phyloP scores from a whole-genome alignment of 139 green algal genomes.

The Pseudopediastrum boryanum region DNA sequence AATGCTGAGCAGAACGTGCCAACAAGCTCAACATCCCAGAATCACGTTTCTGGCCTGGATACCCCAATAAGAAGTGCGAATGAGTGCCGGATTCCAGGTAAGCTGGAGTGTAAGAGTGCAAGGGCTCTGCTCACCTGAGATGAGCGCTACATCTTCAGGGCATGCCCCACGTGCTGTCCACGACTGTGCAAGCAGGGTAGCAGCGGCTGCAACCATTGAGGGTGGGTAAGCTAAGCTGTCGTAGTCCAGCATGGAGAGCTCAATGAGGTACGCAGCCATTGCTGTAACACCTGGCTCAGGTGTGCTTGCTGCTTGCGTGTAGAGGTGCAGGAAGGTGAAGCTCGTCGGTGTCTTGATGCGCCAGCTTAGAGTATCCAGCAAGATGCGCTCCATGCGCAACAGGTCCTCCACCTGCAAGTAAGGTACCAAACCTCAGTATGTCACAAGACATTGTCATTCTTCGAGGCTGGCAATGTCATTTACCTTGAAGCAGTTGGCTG shows the following conservation, averaged over 20 bases:
- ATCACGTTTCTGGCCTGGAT: no score
- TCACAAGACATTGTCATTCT: neutral
- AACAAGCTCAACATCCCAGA: neutral
- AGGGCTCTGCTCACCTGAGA: conserved; percentile 17
- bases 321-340: conserved; percentile 58
- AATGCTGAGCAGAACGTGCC: neutral
- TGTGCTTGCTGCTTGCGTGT: conserved; percentile 26
- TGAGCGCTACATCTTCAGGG: conserved; percentile 1
- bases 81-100: no score
- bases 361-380: conserved; percentile 56
- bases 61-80: no score
- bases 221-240: conserved; percentile 29
- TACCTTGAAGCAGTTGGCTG: conserved; percentile 42
- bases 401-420: conserved; percentile 49
- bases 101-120: no score
- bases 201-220: conserved; percentile 25
- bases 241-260: conserved; percentile 54
- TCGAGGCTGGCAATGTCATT: neutral
- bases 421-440: no score
- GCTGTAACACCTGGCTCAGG: neutral
- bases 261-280: conserved; percentile 50
- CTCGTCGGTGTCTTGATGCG: conserved; percentile 52
- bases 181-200: conserved; percentile 21
- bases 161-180: neutral
- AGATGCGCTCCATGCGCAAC: conserved; percentile 55